Conservation (phyloP, 495 filamentous ascomycete genomes). For the Elasticomyces elasticus region DNA sequence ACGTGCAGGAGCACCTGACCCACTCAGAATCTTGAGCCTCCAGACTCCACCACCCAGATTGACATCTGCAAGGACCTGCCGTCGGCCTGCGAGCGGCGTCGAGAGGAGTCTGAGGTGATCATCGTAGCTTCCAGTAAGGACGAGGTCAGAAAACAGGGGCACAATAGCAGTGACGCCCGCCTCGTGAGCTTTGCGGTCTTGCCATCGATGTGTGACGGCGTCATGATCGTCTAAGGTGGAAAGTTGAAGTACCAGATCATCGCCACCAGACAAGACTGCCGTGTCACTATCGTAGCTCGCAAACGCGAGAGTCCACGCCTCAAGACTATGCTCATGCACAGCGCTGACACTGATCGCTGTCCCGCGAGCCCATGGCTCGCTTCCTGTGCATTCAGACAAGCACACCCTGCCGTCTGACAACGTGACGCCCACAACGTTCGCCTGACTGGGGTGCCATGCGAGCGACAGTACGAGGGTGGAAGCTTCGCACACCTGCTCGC, state of each 20-base stretch:
- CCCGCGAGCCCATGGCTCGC: neutral
- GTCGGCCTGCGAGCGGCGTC: conserved; percentile 8
- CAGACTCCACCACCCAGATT: conserved; percentile 82
- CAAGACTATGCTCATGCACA: conserved; percentile 37
- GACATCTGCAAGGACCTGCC: conserved; percentile 48
- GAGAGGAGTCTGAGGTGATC: conserved; percentile 58
- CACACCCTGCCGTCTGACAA: conserved; percentile 54
- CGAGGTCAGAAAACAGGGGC: conserved; percentile 46
- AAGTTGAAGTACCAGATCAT: conserved; percentile 41
- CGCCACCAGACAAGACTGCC: conserved; percentile 55
- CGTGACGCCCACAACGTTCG: conserved; percentile 49
- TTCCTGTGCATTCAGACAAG: conserved; percentile 10
- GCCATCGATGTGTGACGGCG: conserved; percentile 23
- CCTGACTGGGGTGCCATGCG: conserved; percentile 52
- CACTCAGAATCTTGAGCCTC: conserved; percentile 52
- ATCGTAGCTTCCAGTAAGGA: conserved; percentile 89
- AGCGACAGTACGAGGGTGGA: conserved; percentile 59
- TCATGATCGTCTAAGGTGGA: conserved; percentile 12
- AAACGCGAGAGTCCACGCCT: conserved; percentile 61
- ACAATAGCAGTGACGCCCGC: conserved; percentile 87
- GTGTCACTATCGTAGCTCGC: conserved; percentile 23
- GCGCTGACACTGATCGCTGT: neutral
- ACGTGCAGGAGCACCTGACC: neutral
- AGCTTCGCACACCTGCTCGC: conserved; percentile 34
- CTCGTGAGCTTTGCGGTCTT: conserved; percentile 47